Conservation (phyloP, 176 grass and related monocot genomes). For the Oryza australiensis region DNA sequence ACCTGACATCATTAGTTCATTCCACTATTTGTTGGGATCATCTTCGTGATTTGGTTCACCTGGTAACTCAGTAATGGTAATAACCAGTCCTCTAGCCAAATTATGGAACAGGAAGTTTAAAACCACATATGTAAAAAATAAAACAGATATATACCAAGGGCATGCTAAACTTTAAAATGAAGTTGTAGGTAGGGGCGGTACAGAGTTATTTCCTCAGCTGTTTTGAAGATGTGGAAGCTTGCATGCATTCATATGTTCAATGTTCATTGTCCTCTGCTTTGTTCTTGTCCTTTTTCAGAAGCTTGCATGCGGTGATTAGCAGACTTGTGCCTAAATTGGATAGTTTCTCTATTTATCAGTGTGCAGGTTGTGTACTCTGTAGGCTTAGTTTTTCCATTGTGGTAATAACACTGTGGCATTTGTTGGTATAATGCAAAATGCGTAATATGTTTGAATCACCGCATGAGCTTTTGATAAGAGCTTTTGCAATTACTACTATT, state of each 20-base stretch:
- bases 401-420: neutral
- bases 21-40: neutral
- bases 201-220: neutral
- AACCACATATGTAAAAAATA: neutral
- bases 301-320: too few species aligned
- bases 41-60: neutral
- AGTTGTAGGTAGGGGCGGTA: neutral
- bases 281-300: neutral
- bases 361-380: neutral
- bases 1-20: neutral
- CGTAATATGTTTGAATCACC: neutral
- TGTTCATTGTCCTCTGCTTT: neutral
- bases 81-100: conserved; percentile 8
- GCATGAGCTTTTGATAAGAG: neutral
- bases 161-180: conserved; percentile 16
- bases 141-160: neutral
- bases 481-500: neutral
- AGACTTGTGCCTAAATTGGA: neutral
- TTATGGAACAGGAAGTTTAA: conserved; percentile 4
- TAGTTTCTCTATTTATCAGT: neutral
- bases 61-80: conserved; percentile 13
- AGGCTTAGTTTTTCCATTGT: neutral
- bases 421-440: neutral
- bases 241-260: neutral
- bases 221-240: neutral